A percentile compares a stretch with the other conserved stretches of the same genome.
phyloP scores from a whole-genome alignment of 2,329 filamentous ascomycete species.

The Fusarium coffeatum region DNA sequence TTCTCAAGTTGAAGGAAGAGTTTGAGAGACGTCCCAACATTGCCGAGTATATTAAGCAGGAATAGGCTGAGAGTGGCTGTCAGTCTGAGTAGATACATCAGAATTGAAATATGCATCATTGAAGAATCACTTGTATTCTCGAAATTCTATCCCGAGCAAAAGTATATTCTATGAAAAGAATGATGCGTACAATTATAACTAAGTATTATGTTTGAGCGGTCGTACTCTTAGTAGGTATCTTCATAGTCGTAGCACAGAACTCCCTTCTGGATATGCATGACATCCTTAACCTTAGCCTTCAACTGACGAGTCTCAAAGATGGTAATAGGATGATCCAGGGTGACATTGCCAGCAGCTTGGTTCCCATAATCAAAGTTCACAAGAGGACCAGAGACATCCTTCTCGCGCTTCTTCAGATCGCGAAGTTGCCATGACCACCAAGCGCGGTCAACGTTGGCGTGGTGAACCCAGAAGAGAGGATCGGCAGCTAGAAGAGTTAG shows the following conservation, averaged over 20 bases:
- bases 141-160: accelerated
- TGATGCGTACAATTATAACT: background rate
- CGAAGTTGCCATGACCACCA: constrained; percentile 43
- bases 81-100: accelerated
- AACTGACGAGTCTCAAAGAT: constrained; percentile 16
- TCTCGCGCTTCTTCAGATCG: constrained; percentile 13
- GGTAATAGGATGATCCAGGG: constrained; percentile 1
- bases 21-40: constrained; percentile 25
- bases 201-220: accelerated
- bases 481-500: constrained; percentile 30
- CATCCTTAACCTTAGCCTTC: constrained; percentile 17
- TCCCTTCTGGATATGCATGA: constrained; percentile 28
- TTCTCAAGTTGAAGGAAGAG: constrained; percentile 24
- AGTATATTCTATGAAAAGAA: background rate
- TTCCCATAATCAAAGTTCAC: constrained; percentile 32
- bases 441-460: constrained; percentile 46
- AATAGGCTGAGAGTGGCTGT: accelerated
- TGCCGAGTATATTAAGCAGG: constrained; percentile 24
- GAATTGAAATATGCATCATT: background rate
- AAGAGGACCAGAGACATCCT: constrained; percentile 27
- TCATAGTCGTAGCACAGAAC: constrained; percentile 25
- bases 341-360: constrained; percentile 12
- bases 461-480: constrained; percentile 48
- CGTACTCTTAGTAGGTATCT: constrained; percentile 1
- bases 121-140: accelerated